Conservation (phyloP, 768 basidiomycete species). For the Hemileccinum rubropunctum region DNA sequence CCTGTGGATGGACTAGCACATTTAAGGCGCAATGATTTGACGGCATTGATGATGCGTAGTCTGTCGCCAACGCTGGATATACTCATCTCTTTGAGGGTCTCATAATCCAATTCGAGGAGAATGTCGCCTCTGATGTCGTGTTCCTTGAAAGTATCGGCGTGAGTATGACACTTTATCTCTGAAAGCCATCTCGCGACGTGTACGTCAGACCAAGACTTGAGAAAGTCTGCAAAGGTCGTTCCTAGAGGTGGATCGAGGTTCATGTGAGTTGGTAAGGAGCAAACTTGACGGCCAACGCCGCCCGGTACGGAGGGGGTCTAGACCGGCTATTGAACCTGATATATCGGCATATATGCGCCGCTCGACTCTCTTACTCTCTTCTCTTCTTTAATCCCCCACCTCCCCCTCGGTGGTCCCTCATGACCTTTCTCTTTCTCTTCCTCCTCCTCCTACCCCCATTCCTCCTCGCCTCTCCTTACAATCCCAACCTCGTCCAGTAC, state of each 20-base stretch:
- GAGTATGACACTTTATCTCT: constrained; percentile 70
- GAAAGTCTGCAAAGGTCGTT: constrained; percentile 57
- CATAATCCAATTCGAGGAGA: constrained; percentile 86
- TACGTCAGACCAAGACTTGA: constrained; percentile 68
- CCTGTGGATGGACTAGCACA: constrained; percentile 41
- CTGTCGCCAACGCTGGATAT: constrained; percentile 89
- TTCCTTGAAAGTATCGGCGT: constrained; percentile 65
- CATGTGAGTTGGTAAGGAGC: constrained; percentile 35
- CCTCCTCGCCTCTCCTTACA: constrained; percentile 63
- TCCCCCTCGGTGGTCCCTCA: not conserved
- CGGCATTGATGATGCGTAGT: constrained; percentile 80
- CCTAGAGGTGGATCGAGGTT: constrained; percentile 58
- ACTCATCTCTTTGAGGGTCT: constrained; percentile 86
- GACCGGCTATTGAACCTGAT: too few relatives aligned
- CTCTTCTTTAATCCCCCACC: not conserved
- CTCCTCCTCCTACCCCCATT: constrained; percentile 31
- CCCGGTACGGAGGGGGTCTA: too few relatives aligned
- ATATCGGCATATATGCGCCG: constrained; percentile 12
- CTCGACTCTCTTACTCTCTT: not conserved
- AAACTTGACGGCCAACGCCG: too few relatives aligned
- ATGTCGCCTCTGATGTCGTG: constrained; percentile 95
- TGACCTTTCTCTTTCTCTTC: constrained; percentile 36
- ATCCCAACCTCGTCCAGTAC: constrained; percentile 62
- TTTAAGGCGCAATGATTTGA: constrained; percentile 71
- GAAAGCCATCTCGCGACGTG: constrained; percentile 78